A percentile compares a stretch with the other conserved stretches of the same genome.
phyloP scores from a whole-genome alignment of 139 green algal genomes.

The Chlorella ohadii region DNA sequence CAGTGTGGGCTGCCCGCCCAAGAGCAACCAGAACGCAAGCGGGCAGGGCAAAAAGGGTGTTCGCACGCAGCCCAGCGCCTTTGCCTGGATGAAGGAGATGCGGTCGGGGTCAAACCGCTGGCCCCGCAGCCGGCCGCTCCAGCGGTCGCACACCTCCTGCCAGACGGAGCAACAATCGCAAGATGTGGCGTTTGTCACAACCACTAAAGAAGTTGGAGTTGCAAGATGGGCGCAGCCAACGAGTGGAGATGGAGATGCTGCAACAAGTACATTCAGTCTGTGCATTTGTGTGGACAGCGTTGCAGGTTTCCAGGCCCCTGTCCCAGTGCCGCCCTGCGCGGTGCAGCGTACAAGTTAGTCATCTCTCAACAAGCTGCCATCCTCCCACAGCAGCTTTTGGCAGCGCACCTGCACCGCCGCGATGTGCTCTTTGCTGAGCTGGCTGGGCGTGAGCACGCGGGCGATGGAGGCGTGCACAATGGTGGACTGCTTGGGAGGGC shows the following conservation, averaged over 20 bases:
- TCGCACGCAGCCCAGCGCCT: conserved; percentile 20
- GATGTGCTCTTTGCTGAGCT: conserved; percentile 34
- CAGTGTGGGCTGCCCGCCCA: no score
- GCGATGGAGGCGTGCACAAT: conserved; percentile 60
- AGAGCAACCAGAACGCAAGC: not conserved
- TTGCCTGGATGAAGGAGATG: conserved; percentile 36
- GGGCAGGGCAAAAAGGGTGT: not conserved
- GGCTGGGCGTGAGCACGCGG: conserved; percentile 37
- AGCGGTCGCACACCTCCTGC: conserved; percentile 40
- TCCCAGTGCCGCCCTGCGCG: no score
- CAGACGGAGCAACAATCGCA: not conserved
- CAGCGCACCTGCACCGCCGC: conserved; percentile 35
- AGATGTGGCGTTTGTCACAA: no score
- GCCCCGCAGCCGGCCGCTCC: conserved; percentile 33
- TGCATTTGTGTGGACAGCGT: no score
- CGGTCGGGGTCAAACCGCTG: conserved; percentile 29
- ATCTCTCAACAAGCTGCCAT: no score
- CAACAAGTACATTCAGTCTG: no score
- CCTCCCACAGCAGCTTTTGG: no score
- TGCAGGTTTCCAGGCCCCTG: no score
- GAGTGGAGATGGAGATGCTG: no score
- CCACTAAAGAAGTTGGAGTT: no score
- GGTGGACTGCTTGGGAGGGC: conserved; percentile 46
- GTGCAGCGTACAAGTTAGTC: no score
- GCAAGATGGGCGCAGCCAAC: no score